Evolutionary conservation across 192 early-diverging fungal species (phyloP).

Genomic region (Backusella liffmaniae): DNA sequence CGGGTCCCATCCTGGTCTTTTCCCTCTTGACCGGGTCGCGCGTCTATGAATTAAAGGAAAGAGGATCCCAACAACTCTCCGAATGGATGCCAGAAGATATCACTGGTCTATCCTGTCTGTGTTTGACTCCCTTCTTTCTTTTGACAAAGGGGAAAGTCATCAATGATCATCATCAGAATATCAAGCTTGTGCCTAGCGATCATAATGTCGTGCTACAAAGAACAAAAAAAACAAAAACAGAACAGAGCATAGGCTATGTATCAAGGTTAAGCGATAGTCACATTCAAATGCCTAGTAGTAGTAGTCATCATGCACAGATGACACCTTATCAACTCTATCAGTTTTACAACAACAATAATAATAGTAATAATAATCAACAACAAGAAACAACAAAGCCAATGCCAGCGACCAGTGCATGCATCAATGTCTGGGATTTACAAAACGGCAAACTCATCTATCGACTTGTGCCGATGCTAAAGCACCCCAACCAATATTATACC

Average conservation of each 20-base stretch:
- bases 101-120: background rate
- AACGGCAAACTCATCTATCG: constrained; percentile 42
- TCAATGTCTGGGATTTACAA: constrained; percentile 50
- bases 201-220: background rate
- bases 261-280: constrained; percentile 10
- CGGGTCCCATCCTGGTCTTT: constrained; percentile 46
- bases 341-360: background rate
- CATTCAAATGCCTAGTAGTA: background rate
- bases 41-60: constrained; percentile 44
- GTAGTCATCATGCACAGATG: background rate
- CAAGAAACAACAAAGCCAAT: background rate
- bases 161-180: background rate
- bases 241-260: constrained; percentile 9
- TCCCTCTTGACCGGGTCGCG: constrained; percentile 48
- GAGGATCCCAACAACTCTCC: constrained; percentile 14
- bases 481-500: background rate
- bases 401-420: constrained; percentile 33
- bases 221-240: background rate
- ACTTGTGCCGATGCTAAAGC: constrained; percentile 28
- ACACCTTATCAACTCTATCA: constrained; percentile 26
- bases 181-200: background rate
- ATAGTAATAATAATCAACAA: background rate
- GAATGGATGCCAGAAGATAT: constrained; percentile 9
- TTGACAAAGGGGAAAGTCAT: constrained; percentile 25
- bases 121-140: constrained; percentile 30